Conservation (phyloP, 441 rosid species). For the Mallotus repandus region DNA sequence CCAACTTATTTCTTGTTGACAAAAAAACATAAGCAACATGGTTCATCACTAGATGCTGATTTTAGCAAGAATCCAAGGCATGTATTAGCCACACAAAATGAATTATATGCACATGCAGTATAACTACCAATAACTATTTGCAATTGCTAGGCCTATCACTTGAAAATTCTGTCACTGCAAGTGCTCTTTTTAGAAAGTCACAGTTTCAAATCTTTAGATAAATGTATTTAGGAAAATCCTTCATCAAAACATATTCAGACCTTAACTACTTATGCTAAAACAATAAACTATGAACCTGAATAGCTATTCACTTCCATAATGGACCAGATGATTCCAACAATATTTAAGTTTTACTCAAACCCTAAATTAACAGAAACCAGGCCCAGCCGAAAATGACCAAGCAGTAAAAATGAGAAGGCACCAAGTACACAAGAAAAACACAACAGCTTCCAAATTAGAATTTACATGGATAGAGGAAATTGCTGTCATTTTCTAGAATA, state of each 20-base stretch:
- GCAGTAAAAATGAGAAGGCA: background rate
- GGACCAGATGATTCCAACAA: background rate
- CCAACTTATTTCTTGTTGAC: background rate
- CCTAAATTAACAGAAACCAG: background rate
- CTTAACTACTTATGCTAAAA: background rate
- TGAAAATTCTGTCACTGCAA: background rate
- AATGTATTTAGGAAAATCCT: background rate
- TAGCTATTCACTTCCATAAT: background rate
- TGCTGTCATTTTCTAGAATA: background rate
- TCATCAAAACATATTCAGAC: background rate
- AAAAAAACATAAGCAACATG: background rate
- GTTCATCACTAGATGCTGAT: background rate
- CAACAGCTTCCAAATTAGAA: background rate
- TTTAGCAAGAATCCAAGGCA: background rate
- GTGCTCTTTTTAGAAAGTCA: background rate
- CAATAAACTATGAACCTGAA: no score
- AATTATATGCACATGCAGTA: background rate
- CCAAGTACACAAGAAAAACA: background rate
- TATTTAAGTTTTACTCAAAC: background rate
- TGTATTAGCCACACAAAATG: background rate
- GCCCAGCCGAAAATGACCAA: background rate
- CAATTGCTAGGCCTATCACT: background rate
- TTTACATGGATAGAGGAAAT: background rate
- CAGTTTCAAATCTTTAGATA: background rate
- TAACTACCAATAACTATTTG: background rate